These are phyloP conservation scores for Eucalyptus pauciflora DNA, from an alignment of 345 rosid species.

Conservation along the genomic window DNA sequence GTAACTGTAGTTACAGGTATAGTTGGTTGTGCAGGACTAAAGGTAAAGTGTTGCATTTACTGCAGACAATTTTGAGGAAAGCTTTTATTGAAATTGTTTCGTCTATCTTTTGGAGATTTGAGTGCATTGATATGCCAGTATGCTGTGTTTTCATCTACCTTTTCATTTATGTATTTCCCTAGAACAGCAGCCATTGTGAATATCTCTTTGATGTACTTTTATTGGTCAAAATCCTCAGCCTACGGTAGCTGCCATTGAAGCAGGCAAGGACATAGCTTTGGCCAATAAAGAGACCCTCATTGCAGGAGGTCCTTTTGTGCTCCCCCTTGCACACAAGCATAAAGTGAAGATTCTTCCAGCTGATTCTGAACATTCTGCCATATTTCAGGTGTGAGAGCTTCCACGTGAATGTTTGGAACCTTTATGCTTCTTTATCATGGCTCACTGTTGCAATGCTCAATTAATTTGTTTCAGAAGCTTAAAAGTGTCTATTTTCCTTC, in stretches of 20 bases:
- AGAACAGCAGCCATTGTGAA: not conserved
- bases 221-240: slow-evolving; percentile 32
- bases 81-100: not conserved
- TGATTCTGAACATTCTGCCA: slow-evolving; percentile 98
- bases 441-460: not conserved
- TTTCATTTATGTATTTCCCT: not conserved
- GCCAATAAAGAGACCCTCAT: slow-evolving; percentile 97
- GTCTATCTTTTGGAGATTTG: not conserved
- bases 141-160: not conserved
- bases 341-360: slow-evolving; percentile 95
- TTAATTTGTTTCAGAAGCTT: not conserved
- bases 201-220: not conserved
- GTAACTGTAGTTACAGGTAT: slow-evolving; percentile 90
- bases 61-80: not conserved
- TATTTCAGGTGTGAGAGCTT: slow-evolving; percentile 71
- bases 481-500: slow-evolving; percentile 9
- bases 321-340: slow-evolving; percentile 84
- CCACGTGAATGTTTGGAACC: not conserved
- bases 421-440: not conserved
- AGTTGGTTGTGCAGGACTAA: slow-evolving; percentile 96
- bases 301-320: slow-evolving; percentile 96
- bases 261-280: slow-evolving; percentile 87
- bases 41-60: slow-evolving; percentile 21
- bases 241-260: slow-evolving; percentile 96
- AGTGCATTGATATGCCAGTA: not conserved